phyloP scores from a whole-genome alignment of 139 green algal genomes.

The Picochlorum sp. region DNA sequence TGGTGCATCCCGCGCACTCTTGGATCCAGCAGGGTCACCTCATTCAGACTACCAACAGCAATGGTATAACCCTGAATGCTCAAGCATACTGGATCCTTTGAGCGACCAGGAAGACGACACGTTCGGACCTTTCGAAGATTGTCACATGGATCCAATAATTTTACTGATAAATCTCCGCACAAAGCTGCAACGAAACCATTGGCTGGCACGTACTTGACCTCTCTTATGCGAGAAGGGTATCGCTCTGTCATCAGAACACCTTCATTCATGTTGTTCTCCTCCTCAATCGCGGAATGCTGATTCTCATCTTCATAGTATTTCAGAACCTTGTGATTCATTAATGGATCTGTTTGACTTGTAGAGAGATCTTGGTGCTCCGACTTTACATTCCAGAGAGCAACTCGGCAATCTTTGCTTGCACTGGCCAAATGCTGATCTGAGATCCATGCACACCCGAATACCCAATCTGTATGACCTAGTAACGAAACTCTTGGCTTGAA shows the following conservation, averaged over 20 bases:
- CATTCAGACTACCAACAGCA: slow-evolving; percentile 33
- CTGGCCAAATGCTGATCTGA: slow-evolving; percentile 47
- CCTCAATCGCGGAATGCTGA: neutral
- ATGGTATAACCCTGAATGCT: slow-evolving; percentile 28
- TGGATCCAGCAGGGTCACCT: slow-evolving; percentile 42
- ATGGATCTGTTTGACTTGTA: too few species aligned
- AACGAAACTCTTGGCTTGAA: neutral
- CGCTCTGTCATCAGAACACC: slow-evolving; percentile 6
- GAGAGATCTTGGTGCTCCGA: too few species aligned
- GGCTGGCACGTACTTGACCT: slow-evolving; percentile 21
- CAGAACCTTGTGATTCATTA: neutral
- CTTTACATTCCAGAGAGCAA: slow-evolving; percentile 25
- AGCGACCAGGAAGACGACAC: slow-evolving; percentile 2
- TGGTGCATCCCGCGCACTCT: slow-evolving; percentile 6
- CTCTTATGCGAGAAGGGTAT: slow-evolving; percentile 32
- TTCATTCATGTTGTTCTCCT: neutral
- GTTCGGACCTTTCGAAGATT: slow-evolving; percentile 13
- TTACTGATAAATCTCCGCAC: slow-evolving; percentile 27
- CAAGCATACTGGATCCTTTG: slow-evolving; percentile 46
- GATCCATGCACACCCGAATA: slow-evolving; percentile 62
- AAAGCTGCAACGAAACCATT: slow-evolving; percentile 22
- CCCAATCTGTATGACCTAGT: slow-evolving; percentile 60
- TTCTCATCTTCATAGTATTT: neutral
- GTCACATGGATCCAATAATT: slow-evolving; percentile 14
- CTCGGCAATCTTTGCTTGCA: slow-evolving; percentile 21